Conservation (phyloP, 495 filamentous ascomycete species). For the Lepidopterella palustris region DNA sequence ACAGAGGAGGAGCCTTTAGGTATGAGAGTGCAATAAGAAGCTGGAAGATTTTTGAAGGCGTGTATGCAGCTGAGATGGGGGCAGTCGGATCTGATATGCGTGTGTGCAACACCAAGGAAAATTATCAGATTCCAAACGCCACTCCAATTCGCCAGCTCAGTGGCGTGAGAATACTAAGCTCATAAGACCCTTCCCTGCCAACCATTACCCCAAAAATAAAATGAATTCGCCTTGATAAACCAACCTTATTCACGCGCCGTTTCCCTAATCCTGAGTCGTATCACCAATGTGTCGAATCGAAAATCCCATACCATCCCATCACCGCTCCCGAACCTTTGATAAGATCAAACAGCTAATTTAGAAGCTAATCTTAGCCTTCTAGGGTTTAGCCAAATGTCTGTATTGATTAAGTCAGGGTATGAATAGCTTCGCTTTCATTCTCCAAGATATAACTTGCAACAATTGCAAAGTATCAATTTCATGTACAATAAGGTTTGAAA, state of each 20-base stretch:
- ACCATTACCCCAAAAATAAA: neutral
- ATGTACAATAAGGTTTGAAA: neutral
- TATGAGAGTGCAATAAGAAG: no score
- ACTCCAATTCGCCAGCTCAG: neutral
- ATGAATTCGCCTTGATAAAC: neutral
- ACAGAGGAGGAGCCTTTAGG: no score
- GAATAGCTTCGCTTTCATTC: neutral
- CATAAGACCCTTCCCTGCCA: no score
- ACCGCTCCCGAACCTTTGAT: neutral
- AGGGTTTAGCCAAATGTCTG: neutral
- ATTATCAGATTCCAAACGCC: neutral
- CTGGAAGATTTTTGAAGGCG: no score
- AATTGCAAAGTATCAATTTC: slow-evolving; percentile 2
- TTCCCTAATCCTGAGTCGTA: neutral
- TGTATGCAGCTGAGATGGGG: no score
- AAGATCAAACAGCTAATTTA: no score
- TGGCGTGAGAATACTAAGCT: slow-evolving; percentile 1
- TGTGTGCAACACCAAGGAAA: neutral
- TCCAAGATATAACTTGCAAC: neutral
- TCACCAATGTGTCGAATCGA: neutral
- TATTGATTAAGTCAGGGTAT: neutral
- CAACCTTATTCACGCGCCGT: neutral
- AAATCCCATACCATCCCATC: neutral
- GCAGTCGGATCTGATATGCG: neutral
- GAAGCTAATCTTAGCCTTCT: no score